phyloP scores from a whole-genome alignment of 2,329 filamentous ascomycete species.

The Xylaria sp. region DNA sequence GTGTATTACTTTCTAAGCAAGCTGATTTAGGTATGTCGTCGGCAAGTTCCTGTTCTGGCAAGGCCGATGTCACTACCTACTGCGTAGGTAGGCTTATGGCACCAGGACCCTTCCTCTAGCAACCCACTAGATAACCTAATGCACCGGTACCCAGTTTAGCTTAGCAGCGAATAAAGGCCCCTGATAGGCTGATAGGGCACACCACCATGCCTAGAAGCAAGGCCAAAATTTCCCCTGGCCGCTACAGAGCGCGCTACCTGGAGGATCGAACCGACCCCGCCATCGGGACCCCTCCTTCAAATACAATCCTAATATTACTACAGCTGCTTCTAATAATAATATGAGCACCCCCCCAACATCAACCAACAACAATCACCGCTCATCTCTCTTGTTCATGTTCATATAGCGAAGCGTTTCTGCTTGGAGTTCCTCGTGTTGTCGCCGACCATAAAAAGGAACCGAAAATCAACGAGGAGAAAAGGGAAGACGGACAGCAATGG shows the following conservation, averaged over 20 bases:
- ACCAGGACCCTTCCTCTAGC: background rate
- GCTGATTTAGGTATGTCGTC: constrained; percentile 3
- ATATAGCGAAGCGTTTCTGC: background rate
- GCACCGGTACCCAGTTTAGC: constrained; percentile 12
- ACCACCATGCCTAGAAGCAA: no score
- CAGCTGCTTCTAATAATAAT: constrained; percentile 26
- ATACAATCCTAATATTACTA: constrained; percentile 26
- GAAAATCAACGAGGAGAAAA: background rate
- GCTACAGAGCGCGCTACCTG: background rate
- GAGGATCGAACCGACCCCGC: constrained; percentile 32
- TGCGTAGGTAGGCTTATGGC: constrained; percentile 10
- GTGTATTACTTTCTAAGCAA: background rate
- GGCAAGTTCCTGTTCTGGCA: constrained; percentile 35
- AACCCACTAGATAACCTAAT: constrained; percentile 31
- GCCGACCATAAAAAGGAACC: background rate
- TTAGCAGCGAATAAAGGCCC: constrained; percentile 3
- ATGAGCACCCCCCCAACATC: background rate
- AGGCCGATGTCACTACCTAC: constrained; percentile 35
- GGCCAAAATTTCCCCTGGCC: constrained; percentile 22
- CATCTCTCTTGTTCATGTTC: constrained; percentile 1
- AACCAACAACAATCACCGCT: background rate
- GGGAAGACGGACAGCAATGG: constrained; percentile 51
- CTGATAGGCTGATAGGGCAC: no score
- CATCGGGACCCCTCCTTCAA: constrained; percentile 34
- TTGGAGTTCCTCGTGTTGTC: background rate